Conservation (phyloP, 805 yeast genomes). For the Ogataea angusta region DNA sequence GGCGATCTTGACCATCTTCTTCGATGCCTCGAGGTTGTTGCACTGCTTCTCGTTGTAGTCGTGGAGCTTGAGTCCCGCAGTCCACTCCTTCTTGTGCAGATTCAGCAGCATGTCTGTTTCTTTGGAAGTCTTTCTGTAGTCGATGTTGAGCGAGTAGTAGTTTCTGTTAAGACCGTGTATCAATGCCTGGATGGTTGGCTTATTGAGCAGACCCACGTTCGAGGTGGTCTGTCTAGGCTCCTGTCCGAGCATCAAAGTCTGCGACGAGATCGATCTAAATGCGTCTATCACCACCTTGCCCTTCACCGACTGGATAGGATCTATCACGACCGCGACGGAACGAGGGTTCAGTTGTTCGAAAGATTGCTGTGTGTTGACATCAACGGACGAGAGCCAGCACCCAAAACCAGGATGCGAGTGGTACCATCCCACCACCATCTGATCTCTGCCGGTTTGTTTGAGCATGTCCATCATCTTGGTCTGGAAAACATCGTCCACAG, state of each 20-base stretch:
- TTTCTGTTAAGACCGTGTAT: slow-evolving; percentile 97
- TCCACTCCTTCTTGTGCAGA: slow-evolving; percentile 94
- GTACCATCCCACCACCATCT: slow-evolving; percentile 99
- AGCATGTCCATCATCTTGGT: slow-evolving; percentile 99
- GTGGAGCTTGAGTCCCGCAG: slow-evolving; percentile 76
- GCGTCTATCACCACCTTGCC: slow-evolving; percentile 99
- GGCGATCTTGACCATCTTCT: slow-evolving; percentile 84
- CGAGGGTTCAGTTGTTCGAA: slow-evolving; percentile 93
- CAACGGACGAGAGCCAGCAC: slow-evolving; percentile 98
- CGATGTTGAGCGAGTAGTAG: slow-evolving; percentile 92
- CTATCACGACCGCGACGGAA: slow-evolving; percentile 97
- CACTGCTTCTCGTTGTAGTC: slow-evolving; percentile 78
- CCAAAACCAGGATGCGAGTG: slow-evolving; percentile 99
- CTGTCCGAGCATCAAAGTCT: slow-evolving; percentile 88
- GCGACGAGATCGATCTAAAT: slow-evolving; percentile 86
- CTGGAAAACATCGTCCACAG: slow-evolving; percentile 98
- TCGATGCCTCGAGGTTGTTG: slow-evolving; percentile 67
- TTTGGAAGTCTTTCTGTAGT: slow-evolving; percentile 85
- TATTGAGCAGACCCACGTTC: slow-evolving; percentile 90
- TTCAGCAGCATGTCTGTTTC: slow-evolving; percentile 94
- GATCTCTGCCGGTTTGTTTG: slow-evolving; percentile 98
- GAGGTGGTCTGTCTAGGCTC: slow-evolving; percentile 98
- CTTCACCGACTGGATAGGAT: slow-evolving; percentile 97
- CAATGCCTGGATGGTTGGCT: slow-evolving; percentile 94
- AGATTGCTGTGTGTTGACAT: slow-evolving; percentile 96